These are phyloP conservation scores for Lavandula angustifolia DNA, from an alignment of 257 asterid species.

Conservation along the genomic window DNA sequence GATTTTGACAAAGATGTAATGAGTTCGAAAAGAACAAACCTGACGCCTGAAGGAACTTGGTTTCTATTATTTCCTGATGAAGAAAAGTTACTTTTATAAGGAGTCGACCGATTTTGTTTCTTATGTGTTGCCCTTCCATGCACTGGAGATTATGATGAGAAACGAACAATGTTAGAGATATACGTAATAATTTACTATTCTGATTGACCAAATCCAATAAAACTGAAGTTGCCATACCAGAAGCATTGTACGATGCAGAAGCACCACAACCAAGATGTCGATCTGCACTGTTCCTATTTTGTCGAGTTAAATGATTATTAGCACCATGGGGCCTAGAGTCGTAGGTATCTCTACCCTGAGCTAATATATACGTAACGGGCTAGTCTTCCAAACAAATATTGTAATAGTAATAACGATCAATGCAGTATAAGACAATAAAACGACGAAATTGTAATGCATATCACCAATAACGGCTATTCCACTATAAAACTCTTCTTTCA, in stretches of 20 bases:
- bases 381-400: constrained; percentile 18
- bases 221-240: constrained; percentile 49
- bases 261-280: constrained; percentile 57
- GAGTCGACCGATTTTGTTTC: constrained; percentile 68
- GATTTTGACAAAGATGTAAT: too few species aligned
- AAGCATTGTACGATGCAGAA: constrained; percentile 41
- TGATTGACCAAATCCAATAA: background rate
- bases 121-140: constrained; percentile 59
- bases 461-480: background rate
- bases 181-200: background rate
- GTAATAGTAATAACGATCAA: constrained; percentile 23
- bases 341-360: constrained; percentile 63
- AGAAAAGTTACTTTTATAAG: constrained; percentile 44
- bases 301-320: constrained; percentile 56
- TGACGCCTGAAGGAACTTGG: constrained; percentile 48
- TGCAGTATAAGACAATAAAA: constrained; percentile 14
- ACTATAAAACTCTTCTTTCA: constrained; percentile 6
- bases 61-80: constrained; percentile 53
- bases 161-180: constrained; percentile 22
- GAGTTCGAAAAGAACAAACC: constrained; percentile 45
- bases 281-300: constrained; percentile 56
- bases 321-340: constrained; percentile 66
- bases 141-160: constrained; percentile 52
- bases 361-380: constrained; percentile 15
- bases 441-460: constrained; percentile 5